phyloP scores from a whole-genome alignment of 1,284 basidiomycete genomes.

The Golubevia pallescens region DNA sequence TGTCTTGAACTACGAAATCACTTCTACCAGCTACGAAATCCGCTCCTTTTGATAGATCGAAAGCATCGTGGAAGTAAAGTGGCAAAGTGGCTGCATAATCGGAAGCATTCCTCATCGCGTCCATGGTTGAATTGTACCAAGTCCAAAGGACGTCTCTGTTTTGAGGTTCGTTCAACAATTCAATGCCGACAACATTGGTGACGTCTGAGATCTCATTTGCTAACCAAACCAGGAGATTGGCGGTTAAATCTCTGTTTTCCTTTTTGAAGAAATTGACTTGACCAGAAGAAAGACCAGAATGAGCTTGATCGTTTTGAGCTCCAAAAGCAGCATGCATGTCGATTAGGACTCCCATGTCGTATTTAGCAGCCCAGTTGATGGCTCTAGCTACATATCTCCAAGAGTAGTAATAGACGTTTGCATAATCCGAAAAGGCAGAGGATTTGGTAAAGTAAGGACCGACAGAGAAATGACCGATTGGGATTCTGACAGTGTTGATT shows the following conservation, averaged over 20 bases:
- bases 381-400: slow-evolving; percentile 72
- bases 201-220: slow-evolving; percentile 70
- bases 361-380: slow-evolving; percentile 73
- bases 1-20: slow-evolving; percentile 78
- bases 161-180: slow-evolving; percentile 77
- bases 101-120: slow-evolving; percentile 69
- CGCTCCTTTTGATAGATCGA: slow-evolving; percentile 72
- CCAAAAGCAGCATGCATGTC: slow-evolving; percentile 78
- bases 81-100: slow-evolving; percentile 69
- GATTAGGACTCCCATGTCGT: slow-evolving; percentile 75
- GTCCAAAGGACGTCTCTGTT: slow-evolving; percentile 46
- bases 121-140: slow-evolving; percentile 67
- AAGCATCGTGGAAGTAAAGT: slow-evolving; percentile 78
- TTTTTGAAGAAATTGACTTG: slow-evolving; percentile 70
- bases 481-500: slow-evolving; percentile 46
- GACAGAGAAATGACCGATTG: slow-evolving; percentile 62
- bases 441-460: slow-evolving; percentile 66
- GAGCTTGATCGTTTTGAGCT: slow-evolving; percentile 72
- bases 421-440: slow-evolving; percentile 71
- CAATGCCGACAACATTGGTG: slow-evolving; percentile 77
- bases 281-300: slow-evolving; percentile 77
- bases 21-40: slow-evolving; percentile 69
- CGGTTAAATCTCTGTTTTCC: slow-evolving; percentile 71
- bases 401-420: slow-evolving; percentile 72
- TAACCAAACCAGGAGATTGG: slow-evolving; percentile 71